Conservation (phyloP, 2,329 filamentous ascomycete species). For the Meredithiella fracta region DNA sequence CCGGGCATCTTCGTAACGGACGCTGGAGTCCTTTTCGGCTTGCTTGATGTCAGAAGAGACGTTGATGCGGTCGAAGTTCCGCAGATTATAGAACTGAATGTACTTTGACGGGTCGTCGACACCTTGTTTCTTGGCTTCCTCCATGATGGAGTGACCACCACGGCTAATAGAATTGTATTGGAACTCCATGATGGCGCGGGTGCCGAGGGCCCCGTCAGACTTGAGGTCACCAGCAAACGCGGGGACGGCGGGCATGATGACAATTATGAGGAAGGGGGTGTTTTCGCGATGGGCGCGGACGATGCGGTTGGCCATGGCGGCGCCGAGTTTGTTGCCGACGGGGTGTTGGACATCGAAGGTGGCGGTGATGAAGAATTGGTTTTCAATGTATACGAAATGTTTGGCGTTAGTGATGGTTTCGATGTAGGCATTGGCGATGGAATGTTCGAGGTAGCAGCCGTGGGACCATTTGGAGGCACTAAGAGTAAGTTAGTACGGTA, state of each 20-base stretch:
- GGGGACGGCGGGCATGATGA: constrained; percentile 65
- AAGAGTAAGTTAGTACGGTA: constrained; percentile 3
- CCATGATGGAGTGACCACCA: constrained; percentile 62
- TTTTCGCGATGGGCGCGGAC: constrained; percentile 48
- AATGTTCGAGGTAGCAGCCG: constrained; percentile 45
- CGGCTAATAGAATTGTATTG: constrained; percentile 69
- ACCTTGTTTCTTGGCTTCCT: constrained; percentile 50
- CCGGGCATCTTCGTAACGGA: constrained; percentile 50
- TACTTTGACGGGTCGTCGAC: constrained; percentile 53
- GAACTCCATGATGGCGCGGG: constrained; percentile 75
- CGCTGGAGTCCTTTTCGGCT: constrained; percentile 45
- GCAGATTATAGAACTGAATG: constrained; percentile 71
- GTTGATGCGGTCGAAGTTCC: constrained; percentile 75
- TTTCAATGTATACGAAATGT: constrained; percentile 68
- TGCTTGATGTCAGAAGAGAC: constrained; percentile 42
- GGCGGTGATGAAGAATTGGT: constrained; percentile 80
- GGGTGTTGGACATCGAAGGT: constrained; percentile 54
- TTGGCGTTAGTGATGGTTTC: constrained; percentile 50
- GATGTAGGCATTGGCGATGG: constrained; percentile 73
- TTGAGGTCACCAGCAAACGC: constrained; percentile 70
- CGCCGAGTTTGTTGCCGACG: constrained; percentile 62
- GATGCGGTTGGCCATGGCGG: constrained; percentile 63
- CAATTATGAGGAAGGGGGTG: constrained; percentile 56
- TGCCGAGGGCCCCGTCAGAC: constrained; percentile 55
- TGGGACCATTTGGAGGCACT: constrained; percentile 36